These are phyloP conservation scores for Monosporascus sp. DNA, from an alignment of 2,329 filamentous ascomycete genomes.

Conservation along the genomic window DNA sequence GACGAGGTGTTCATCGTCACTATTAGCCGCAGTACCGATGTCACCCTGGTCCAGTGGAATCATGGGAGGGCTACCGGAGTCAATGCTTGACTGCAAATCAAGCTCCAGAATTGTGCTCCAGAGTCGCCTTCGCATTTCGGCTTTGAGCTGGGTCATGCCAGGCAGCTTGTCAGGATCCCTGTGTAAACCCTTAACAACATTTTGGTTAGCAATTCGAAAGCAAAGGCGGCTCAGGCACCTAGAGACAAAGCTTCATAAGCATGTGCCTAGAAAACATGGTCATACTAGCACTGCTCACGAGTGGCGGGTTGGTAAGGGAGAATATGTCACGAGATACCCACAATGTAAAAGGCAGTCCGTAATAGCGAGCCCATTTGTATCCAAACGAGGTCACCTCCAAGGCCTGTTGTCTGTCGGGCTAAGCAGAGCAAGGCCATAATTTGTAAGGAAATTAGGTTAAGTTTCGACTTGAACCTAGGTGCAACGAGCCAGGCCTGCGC, in stretches of 20 bases:
- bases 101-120: constrained; percentile 54
- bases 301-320: not conserved
- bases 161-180: constrained; percentile 47
- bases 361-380: constrained; percentile 43
- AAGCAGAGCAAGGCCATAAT: constrained; percentile 46
- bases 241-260: too few relatives aligned
- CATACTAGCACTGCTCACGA: not conserved
- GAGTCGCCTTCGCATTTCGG: constrained; percentile 49
- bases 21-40: constrained; percentile 41
- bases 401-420: constrained; percentile 40
- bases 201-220: too few relatives aligned
- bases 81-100: constrained; percentile 44
- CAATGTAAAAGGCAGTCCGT: constrained; percentile 49
- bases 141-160: constrained; percentile 39
- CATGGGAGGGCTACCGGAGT: constrained; percentile 45
- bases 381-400: constrained; percentile 48
- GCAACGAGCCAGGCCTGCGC: constrained; percentile 45
- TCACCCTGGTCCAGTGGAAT: constrained; percentile 44
- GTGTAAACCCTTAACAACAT: constrained; percentile 39
- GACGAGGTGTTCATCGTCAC: constrained; percentile 45
- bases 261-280: not conserved
- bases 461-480: constrained; percentile 41
- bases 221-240: too few relatives aligned
- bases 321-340: not conserved
- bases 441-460: constrained; percentile 45